Evolutionary conservation across 108 stramenopile species (phyloP).

Genomic region (Mediolabrus comicus): DNA sequence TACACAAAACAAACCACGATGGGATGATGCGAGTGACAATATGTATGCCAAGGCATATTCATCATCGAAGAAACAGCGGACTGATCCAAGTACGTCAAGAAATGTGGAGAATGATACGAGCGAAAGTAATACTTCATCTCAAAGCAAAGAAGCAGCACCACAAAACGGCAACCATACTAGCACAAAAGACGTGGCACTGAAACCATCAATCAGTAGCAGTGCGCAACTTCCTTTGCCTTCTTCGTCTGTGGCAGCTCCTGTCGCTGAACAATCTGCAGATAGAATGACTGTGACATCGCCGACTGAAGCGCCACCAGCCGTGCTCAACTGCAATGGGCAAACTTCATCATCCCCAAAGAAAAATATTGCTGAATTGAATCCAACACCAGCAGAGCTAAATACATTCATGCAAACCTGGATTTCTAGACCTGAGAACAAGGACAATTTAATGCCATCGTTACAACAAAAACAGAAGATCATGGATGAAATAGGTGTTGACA

Average conservation of each 20-base stretch:
- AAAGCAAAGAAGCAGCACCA: not conserved
- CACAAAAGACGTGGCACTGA: not conserved
- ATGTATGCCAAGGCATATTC: not conserved
- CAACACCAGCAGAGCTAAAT: not conserved
- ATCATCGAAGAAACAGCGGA: not conserved
- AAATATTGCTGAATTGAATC: not conserved
- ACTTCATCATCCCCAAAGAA: not conserved
- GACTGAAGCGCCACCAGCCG: not conserved
- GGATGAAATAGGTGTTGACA: conserved; percentile 11
- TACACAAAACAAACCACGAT: not conserved
- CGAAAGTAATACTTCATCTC: not conserved
- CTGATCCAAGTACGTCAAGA: not conserved
- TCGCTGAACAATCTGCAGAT: not conserved
- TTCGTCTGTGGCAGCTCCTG: not conserved
- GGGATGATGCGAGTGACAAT: not conserved
- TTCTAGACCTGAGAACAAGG: conserved; percentile 1
- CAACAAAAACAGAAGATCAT: conserved; percentile 12
- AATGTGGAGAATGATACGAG: not conserved
- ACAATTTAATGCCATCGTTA: conserved; percentile 3
- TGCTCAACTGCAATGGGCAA: too few relatives aligned
- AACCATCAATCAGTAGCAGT: not conserved
- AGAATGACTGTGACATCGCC: not conserved
- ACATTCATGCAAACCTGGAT: conserved; percentile 7
- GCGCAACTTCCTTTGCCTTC: not conserved
- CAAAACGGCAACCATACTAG: not conserved